Evolutionary conservation across 2,329 filamentous ascomycete species (phyloP).

Genomic region (Exophiala alcalophila): DNA sequence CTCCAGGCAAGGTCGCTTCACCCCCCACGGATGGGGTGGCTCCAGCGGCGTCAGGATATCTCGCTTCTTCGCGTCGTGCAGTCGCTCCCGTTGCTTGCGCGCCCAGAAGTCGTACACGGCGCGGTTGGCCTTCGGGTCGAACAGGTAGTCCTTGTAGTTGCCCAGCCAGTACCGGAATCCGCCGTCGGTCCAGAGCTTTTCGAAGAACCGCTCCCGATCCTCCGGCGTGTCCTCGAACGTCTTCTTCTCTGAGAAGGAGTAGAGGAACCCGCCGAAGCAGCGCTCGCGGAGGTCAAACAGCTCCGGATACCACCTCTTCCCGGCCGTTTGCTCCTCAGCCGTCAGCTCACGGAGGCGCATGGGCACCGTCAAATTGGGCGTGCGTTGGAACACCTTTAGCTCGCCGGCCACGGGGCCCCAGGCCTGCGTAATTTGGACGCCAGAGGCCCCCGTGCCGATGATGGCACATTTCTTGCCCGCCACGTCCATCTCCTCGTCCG

Average conservation of each 20-base stretch:
- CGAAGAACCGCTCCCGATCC: constrained; percentile 46
- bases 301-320: constrained; percentile 31
- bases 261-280: constrained; percentile 47
- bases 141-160: constrained; percentile 53
- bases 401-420: constrained; percentile 52
- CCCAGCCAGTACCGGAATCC: constrained; percentile 59
- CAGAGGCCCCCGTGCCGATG: constrained; percentile 63
- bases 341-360: constrained; percentile 55
- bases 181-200: constrained; percentile 50
- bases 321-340: constrained; percentile 53
- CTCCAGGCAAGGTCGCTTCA: constrained; percentile 52
- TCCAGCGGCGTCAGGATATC: constrained; percentile 54
- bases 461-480: constrained; percentile 59
- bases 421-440: constrained; percentile 63
- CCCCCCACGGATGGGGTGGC: constrained; percentile 54
- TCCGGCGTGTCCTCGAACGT: constrained; percentile 42
- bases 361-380: constrained; percentile 62
- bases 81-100: constrained; percentile 50
- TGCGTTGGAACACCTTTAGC: constrained; percentile 58
- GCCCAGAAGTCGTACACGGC: constrained; percentile 57
- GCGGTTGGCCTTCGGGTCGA: constrained; percentile 49
- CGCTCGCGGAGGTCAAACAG: constrained; percentile 33
- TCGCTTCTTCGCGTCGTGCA: constrained; percentile 49
- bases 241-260: constrained; percentile 59
- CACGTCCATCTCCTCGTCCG: constrained; percentile 51